Base-by-base conservation (phyloP, 2,329 filamentous ascomycete species). In the Penicillium brasilianum region DNA sequence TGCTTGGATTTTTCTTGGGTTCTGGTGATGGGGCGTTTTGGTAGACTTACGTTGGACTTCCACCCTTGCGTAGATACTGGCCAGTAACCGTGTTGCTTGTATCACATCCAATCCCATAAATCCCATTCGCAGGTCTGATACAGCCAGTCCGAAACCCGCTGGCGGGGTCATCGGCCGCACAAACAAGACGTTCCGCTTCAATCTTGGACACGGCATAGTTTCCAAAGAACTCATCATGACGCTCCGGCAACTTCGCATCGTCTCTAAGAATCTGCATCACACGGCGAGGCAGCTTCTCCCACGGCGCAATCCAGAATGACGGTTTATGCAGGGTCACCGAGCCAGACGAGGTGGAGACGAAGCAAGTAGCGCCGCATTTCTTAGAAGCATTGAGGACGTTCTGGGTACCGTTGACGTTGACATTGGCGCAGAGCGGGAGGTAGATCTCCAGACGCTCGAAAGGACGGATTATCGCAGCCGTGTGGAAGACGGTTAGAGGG, bases 401-500 rank as follows among this genome's bases (percentile, higher is more conserved):
- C 18, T 72, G 72, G 1, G 83, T 83, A 9, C 84, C 85, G 9
- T 67, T 70, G 25, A 85, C 76, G 62, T 87, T 87, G 57, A 86
- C 82, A 18, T 75, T 72, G 52, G 77, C 77, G 57, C 78, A 78
- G 28, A 80, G 78, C 25, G 76, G 70, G 63, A 86, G 84, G 34
- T 82, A 74, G 34, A 77, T 71, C 49, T 70, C 67, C 53, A 78
- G 76, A 7, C 84, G 80, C 58, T 87, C 84, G 16, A 76, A 78
- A 0, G 83, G 79, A 11, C 83, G 76, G 60, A 87, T 86, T 5
- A 81, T 76, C 1, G 84, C 85, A 2, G 84, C 85, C 0, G 82
- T 86, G 73, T 87, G 85, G 67, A 84, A 85, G 14, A 87, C 84
- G 0, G 84, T 86, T 25, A 87, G 72, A 1, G 84, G 84, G 3